phyloP scores from a whole-genome alignment of 2,329 filamentous ascomycete genomes.

The Paracamarosporium sp. region DNA sequence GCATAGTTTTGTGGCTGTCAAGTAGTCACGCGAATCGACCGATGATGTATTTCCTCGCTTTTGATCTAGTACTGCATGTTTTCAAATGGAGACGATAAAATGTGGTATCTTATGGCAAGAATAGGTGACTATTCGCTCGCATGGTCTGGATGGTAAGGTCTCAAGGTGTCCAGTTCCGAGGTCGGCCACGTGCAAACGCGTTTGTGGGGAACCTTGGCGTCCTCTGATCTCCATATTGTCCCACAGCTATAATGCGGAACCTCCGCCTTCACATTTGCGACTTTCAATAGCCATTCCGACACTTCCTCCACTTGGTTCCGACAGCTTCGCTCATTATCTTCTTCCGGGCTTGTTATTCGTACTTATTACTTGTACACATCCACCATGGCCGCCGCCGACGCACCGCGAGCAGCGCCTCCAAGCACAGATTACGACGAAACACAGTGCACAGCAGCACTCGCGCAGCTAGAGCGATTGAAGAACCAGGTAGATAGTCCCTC shows the following conservation, averaged over 20 bases:
- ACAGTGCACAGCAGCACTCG: constrained; percentile 51
- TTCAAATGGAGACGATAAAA: too few species aligned
- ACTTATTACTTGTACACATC: background rate
- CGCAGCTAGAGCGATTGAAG: constrained; percentile 53
- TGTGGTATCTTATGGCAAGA: too few species aligned
- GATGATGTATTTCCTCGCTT: too few species aligned
- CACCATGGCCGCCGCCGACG: constrained; percentile 1
- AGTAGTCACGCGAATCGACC: too few species aligned
- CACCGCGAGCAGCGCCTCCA: background rate
- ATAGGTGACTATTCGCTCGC: too few species aligned
- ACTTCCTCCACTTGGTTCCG: background rate
- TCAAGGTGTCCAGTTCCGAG: too few species aligned
- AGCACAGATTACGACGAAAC: constrained; percentile 46
- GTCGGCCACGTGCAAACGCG: background rate
- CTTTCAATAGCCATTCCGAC: background rate
- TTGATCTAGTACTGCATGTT: too few species aligned
- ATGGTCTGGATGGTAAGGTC: too few species aligned
- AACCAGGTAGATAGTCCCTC: constrained; percentile 41
- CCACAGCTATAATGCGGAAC: background rate
- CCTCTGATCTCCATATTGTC: background rate
- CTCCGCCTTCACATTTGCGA: background rate
- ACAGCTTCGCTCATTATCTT: too few species aligned
- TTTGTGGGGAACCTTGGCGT: background rate
- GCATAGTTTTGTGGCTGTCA: too few species aligned
- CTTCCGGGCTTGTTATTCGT: background rate